These are phyloP conservation scores for Candida boidinii DNA, from an alignment of 805 yeast genomes.

Conservation along the genomic window DNA sequence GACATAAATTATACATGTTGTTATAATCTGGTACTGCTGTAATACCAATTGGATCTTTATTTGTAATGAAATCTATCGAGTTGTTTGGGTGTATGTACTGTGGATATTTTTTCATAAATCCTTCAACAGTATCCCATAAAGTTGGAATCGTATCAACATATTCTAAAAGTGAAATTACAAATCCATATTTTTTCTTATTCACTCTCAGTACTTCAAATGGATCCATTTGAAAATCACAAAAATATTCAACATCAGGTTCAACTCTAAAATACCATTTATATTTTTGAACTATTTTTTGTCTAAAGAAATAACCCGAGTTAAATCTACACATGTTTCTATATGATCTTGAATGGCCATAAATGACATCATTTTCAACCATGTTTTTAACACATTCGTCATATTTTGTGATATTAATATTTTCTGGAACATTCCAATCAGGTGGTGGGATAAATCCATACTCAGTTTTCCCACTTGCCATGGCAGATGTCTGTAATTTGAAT, in stretches of 20 bases:
- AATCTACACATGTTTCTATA: constrained; percentile 94
- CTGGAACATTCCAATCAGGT: constrained; percentile 75
- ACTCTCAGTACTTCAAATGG: constrained; percentile 77
- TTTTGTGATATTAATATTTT: constrained; percentile 51
- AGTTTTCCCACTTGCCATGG: constrained; percentile 60
- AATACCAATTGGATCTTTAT: constrained; percentile 34
- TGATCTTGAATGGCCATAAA: constrained; percentile 58
- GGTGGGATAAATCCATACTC: constrained; percentile 58
- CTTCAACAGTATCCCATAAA: constrained; percentile 69
- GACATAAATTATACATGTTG: constrained; percentile 68
- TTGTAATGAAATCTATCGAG: constrained; percentile 47
- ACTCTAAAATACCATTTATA: constrained; percentile 94
- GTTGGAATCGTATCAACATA: constrained; percentile 81
- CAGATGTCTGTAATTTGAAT: constrained; percentile 50
- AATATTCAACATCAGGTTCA: constrained; percentile 85
- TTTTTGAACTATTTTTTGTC: constrained; percentile 58
- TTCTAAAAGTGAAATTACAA: constrained; percentile 77
- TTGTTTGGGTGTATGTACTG: constrained; percentile 58
- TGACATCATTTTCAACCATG: constrained; percentile 36
- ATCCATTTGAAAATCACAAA: constrained; percentile 83
- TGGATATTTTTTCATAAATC: constrained; percentile 49
- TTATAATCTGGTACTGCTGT: constrained; percentile 36
- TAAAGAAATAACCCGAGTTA: constrained; percentile 85
- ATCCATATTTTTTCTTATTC: constrained; percentile 75
- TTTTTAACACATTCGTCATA: constrained; percentile 39